Base-by-base conservation (phyloP, 2,329 filamentous ascomycete genomes). In the Torrubiella hemipterigena region DNA sequence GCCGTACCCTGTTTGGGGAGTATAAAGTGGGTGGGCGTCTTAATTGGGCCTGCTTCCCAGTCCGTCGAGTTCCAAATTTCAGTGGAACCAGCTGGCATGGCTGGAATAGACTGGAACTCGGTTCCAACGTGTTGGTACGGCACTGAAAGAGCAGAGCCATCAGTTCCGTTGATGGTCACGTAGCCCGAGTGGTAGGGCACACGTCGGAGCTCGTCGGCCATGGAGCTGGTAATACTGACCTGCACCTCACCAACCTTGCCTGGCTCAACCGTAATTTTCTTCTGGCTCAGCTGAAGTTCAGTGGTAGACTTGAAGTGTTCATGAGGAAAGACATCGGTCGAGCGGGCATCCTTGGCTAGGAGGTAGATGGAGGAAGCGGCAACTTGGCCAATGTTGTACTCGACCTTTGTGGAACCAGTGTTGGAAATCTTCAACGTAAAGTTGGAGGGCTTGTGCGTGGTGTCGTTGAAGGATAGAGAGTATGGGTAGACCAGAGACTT, bases 401-500 rank as follows among this genome's bases (percentile, higher is more conserved):
- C 65, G 28, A 73, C 49, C 1, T 56, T 48, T 15, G 57, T 53
- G 12, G 49, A 49, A 26, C 65, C 68, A 4, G 56, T 55, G 54
- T 79, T 79, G 40, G 50, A 59, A 40, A 79, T 59, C 18, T 56
- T 63, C 43, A 79, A 73, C 38, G 63, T 61, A 25, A 64, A 53
- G 2, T 54, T 54, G 6, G 55, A 47, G 26, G 49, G 47, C 36
- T 73, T 65, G 55, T 77, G 47, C 38, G 70, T 62, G 1, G 68
- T 69, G 45, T 75, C 70, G 44, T 74, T 73, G 54, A 73, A 70
- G 4, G 63, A 58, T n/a, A 76, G 52, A 44, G 59, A 67, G 22
- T 61, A 62, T 17, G 55, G 57, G 44, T 61, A 62, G 18, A 74
- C 51, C 20, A 63, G 42, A 3, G 60, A 63, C 2, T 55, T 64